Base-by-base conservation (phyloP, 2,329 filamentous ascomycete genomes). In the Tolypocladium ovalisporum region DNA sequence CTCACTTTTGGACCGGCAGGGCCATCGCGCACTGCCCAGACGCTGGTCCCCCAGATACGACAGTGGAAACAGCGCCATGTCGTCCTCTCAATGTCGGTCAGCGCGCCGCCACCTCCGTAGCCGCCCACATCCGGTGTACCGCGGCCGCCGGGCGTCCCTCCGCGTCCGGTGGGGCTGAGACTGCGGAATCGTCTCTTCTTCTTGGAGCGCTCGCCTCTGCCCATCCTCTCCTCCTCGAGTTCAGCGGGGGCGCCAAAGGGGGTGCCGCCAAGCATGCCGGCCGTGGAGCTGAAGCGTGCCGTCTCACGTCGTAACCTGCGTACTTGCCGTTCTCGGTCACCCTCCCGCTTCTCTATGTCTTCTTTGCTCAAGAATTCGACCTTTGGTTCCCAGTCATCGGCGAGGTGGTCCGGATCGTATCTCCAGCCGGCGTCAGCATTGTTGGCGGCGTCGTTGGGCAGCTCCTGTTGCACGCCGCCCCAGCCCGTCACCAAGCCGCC, bases 321-420 rank as follows among this genome's bases (percentile, higher is more conserved):
- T 42, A 97, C 88, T 72, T 97, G 90, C 57, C 94, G 81, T 72
- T 99, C 94, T 47, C 94, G 83, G 68, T 99, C 94, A 55, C 90
- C 90, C 72, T 99, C 94, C 34, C 94, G 84, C 75, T 96, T 96
- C 73, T 99, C 94, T 56, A 99, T 97, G 68, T 99, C 94, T 65
- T 99, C 94, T 65, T 96, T 96, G 42, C 87, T 92, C 2, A 99
- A 75, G 0, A 81, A 79, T 70, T 93, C 89, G 10, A 94, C 79
- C 75, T 89, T 90, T 8, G 89, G 88, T 68, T 91, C 88, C 89
- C 89, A 94, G 60, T 89, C 86, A 62, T 89, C 87, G 9, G 83
- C 92, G 4, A 97, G 79, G 59, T 90, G 87, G 67, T 97, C 94
- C 3, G 90, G 89, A 63, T 99, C 94, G 69, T 97, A 96, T 61